These are phyloP conservation scores for Chalciporus pseudorubinellus DNA, from an alignment of 768 basidiomycete genomes.

Conservation along the genomic window DNA sequence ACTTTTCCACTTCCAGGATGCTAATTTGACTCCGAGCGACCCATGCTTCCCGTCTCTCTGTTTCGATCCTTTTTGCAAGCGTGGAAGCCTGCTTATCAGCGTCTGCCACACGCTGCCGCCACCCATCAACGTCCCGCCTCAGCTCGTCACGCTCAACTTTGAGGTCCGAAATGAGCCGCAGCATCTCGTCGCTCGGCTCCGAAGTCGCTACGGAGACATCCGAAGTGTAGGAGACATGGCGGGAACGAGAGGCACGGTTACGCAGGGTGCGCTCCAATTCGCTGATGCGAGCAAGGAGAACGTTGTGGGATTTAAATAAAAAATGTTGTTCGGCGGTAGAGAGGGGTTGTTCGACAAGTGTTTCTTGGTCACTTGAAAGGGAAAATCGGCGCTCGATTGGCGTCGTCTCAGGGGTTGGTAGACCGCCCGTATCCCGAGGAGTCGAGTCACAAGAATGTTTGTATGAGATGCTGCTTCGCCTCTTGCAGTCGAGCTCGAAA, in stretches of 20 bases:
- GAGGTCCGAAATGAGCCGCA: conserved; percentile 69
- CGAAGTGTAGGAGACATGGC: conserved; percentile 52
- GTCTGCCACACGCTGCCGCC: conserved; percentile 74
- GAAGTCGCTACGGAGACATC: conserved; percentile 35
- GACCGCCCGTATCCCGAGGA: conserved; percentile 39
- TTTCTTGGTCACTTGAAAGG: conserved; percentile 23
- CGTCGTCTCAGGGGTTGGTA: conserved; percentile 76
- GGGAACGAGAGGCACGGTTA: conserved; percentile 44
- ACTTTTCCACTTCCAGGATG: conserved; percentile 65
- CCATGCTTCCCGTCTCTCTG: conserved; percentile 82
- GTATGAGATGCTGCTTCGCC: conserved; percentile 77
- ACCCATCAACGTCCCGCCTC: conserved; percentile 83
- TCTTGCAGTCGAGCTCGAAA: conserved; percentile 33
- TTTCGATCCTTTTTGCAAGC: conserved; percentile 67
- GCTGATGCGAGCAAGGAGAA: conserved; percentile 77
- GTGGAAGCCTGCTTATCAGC: conserved; percentile 68
- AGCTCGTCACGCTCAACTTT: conserved; percentile 89
- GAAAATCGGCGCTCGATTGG: conserved; percentile 53
- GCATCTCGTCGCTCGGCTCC: conserved; percentile 75
- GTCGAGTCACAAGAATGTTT: conserved; percentile 45
- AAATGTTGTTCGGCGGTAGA: conserved; percentile 80
- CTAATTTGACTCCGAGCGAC: conserved; percentile 73
- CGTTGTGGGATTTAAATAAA: conserved; percentile 80
- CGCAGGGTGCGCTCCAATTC: conserved; percentile 70
- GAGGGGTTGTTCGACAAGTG: conserved; percentile 44